Evolutionary conservation across 1,139 yeast species (phyloP).

Genomic region (Yamadazyma sp.): DNA sequence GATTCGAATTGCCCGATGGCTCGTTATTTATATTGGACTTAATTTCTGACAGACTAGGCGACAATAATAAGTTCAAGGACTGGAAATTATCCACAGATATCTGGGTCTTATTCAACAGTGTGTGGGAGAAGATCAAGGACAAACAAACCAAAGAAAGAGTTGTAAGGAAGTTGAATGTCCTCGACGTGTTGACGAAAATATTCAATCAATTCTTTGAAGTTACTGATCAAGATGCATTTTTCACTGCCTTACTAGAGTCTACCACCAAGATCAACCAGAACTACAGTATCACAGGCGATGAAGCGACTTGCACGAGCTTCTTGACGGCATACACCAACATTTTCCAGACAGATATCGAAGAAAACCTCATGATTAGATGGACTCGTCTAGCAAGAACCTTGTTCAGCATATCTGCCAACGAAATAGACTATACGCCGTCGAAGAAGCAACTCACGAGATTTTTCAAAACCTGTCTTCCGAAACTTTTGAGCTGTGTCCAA

Average conservation of each 20-base stretch:
- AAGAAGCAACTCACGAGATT: conserved; percentile 33
- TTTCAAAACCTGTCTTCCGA: conserved; percentile 18
- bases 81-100: conserved; percentile 43
- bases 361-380: conserved; percentile 19
- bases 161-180: conserved; percentile 32
- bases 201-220: conserved; percentile 16
- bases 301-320: conserved; percentile 17
- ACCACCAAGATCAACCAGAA: conserved; percentile 20
- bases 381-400: conserved; percentile 22
- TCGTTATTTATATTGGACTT: conserved; percentile 64
- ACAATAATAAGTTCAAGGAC: conserved; percentile 30
- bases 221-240: conserved; percentile 5
- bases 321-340: conserved; percentile 15
- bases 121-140: conserved; percentile 34
- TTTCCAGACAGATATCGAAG: conserved; percentile 10
- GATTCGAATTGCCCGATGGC: conserved; percentile 61
- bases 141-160: conserved; percentile 25
- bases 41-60: conserved; percentile 64
- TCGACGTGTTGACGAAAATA: conserved; percentile 19
- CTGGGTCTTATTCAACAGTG: conserved; percentile 48
- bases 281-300: conserved; percentile 36
- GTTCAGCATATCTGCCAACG: conserved; percentile 26
- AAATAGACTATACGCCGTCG: conserved; percentile 25
- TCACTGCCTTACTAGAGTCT: conserved; percentile 17
- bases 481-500: conserved; percentile 10